phyloP scores from a whole-genome alignment of 1,284 basidiomycete species.

The Leucocoprinus gongylophorus region DNA sequence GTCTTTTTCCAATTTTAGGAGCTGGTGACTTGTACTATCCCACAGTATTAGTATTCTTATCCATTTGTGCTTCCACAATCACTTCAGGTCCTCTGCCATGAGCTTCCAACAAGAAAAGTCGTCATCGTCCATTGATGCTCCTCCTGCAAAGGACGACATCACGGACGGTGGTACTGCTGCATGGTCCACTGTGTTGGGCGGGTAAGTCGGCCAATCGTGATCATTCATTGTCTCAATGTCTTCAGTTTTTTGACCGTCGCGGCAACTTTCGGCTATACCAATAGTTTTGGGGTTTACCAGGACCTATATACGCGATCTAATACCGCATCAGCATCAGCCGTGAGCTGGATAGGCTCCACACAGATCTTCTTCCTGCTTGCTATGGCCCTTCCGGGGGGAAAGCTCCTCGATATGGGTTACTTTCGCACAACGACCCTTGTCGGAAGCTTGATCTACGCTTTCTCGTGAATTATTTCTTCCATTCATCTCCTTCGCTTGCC shows the following conservation, averaged over 20 bases:
- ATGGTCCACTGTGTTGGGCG: neutral
- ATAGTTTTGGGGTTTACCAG: slow-evolving; percentile 29
- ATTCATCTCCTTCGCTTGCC: slow-evolving; percentile 8
- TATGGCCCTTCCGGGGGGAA: slow-evolving; percentile 22
- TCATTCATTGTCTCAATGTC: neutral
- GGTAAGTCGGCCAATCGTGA: neutral
- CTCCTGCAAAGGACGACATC: neutral
- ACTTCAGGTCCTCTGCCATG: neutral
- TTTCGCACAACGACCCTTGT: slow-evolving; percentile 13
- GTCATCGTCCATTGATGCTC: neutral
- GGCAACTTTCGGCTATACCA: slow-evolving; percentile 19
- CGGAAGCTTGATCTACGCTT: slow-evolving; percentile 17
- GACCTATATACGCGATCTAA: slow-evolving; percentile 20
- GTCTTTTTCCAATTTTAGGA: no score
- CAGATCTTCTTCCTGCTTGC: slow-evolving; percentile 25
- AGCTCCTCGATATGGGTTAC: slow-evolving; percentile 25
- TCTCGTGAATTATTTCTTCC: slow-evolving; percentile 14
- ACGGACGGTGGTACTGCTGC: neutral
- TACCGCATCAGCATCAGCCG: slow-evolving; percentile 9
- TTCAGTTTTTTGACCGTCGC: neutral
- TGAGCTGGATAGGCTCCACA: slow-evolving; percentile 30
- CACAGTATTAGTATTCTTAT: no score
- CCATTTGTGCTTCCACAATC: no score
- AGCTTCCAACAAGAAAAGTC: neutral
- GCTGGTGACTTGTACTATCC: no score